Evolutionary conservation across 352 stramenopile species (phyloP), one percentile per base, ranked within the genome.

Genomic region (Sclerospora graminicola): DNA sequence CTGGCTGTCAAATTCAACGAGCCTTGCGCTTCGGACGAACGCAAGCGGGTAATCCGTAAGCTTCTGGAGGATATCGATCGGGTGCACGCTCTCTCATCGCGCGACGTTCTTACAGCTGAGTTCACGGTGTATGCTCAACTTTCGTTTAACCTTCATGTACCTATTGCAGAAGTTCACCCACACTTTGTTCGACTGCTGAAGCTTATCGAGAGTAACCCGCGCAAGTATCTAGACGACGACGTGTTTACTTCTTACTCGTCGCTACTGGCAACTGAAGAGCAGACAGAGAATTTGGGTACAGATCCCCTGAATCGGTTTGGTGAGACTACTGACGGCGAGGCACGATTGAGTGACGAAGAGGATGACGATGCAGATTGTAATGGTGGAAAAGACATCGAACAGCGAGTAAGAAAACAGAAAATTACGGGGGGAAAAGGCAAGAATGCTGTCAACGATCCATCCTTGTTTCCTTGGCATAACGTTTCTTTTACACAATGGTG

Each of bases 1-100:
- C 68, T 98, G 11, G 90, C 95, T 0, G 81, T 87, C 28, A 98
- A 98, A 48, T 93, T 93, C 55, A 93, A 91, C 30, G 82, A 93
- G 29, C 81, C 81, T 0, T 78, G 81, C 34, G 53, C 72, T 2
- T 84, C 69, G 5, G 69, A 82, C 15, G 62, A 66, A 20, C 78
- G 84, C 57, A 80, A 84, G 46, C 48, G 38, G 1, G 66, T 69
- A 21, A 73, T 87, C 48, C 72, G 76, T 38, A 54, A 81, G 52
- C 70, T 93, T 8, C 41, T 93, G 21, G 66, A 67, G 8, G 78
- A 90, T 44, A 86, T 93, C 29, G 81, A 93, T 43, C 55, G 65
- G 23, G 77, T 79, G 7, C 77, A 92, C 50, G 83, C 83, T 16
- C 56, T 94, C 14, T 67, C 83, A 30, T 88, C 81, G 11, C 59